These are phyloP conservation scores for Lathyrus aphaca DNA, from an alignment of 306 rosid species.

Conservation along the genomic window DNA sequence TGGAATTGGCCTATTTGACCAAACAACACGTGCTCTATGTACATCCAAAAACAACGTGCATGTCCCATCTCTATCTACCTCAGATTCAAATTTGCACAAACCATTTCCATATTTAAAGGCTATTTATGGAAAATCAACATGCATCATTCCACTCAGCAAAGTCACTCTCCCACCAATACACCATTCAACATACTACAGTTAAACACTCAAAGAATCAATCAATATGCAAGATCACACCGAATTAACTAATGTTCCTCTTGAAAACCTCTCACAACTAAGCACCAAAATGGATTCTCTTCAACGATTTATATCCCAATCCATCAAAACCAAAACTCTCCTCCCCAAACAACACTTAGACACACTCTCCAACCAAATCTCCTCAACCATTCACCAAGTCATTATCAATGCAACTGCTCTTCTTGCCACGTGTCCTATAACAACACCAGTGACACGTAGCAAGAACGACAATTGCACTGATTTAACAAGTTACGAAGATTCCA, in stretches of 20 bases:
- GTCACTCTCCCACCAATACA: neutral
- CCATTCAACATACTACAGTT: neutral
- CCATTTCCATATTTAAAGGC: slow-evolving; percentile 11
- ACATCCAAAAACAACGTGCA: slow-evolving; percentile 5
- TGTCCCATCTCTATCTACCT: neutral
- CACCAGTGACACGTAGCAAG: neutral
- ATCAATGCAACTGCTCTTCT: slow-evolving; percentile 59
- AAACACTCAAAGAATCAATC: slow-evolving; percentile 1
- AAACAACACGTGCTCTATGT: neutral
- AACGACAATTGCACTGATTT: neutral
- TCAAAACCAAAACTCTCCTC: slow-evolving; percentile 43
- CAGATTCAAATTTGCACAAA: slow-evolving; percentile 18
- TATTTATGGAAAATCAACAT: neutral
- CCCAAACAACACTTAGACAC: slow-evolving; percentile 43
- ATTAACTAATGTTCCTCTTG: slow-evolving; percentile 35
- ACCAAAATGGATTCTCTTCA: slow-evolving; percentile 57
- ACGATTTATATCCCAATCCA: slow-evolving; percentile 51
- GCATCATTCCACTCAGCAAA: neutral
- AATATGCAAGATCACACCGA: neutral
- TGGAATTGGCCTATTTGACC: neutral
- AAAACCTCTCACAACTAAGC: slow-evolving; percentile 53
- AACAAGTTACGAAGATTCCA: neutral
- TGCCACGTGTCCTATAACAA: neutral
- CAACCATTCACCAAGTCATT: slow-evolving; percentile 55
- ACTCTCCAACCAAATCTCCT: slow-evolving; percentile 56